These are phyloP conservation scores for Phytophthora cryptogea DNA, from an alignment of 352 stramenopile genomes.

Conservation along the genomic window DNA sequence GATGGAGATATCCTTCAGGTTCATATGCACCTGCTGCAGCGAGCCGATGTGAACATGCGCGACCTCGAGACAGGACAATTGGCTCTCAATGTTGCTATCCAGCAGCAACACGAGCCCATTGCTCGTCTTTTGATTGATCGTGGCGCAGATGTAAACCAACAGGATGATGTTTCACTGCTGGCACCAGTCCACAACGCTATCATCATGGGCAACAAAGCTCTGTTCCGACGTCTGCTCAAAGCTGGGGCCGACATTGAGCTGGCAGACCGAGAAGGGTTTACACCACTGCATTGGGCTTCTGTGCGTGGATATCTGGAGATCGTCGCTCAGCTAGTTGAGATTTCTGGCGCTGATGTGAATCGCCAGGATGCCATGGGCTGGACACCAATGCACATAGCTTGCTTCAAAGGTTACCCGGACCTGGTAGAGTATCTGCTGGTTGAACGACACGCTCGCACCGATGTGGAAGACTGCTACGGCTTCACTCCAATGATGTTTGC, in stretches of 20 bases:
- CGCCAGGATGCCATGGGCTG: constrained; percentile 66
- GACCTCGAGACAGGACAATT: constrained; percentile 58
- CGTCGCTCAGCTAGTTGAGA: constrained; percentile 67
- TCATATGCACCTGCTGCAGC: constrained; percentile 55
- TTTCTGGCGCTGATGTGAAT: constrained; percentile 57
- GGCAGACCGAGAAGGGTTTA: constrained; percentile 61
- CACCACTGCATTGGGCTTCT: constrained; percentile 65
- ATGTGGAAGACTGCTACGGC: constrained; percentile 68
- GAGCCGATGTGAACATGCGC: constrained; percentile 57
- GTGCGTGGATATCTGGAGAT: constrained; percentile 77
- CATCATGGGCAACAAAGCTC: constrained; percentile 85
- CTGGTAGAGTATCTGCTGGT: constrained; percentile 75
- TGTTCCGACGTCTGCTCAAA: constrained; percentile 64
- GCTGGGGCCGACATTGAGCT: constrained; percentile 60
- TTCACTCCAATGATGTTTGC: constrained; percentile 75
- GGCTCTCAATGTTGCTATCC: constrained; percentile 74
- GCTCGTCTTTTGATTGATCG: constrained; percentile 71
- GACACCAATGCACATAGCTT: constrained; percentile 73
- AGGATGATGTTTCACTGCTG: constrained; percentile 58
- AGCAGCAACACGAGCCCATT: constrained; percentile 79
- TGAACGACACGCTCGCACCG: constrained; percentile 41
- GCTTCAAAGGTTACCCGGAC: constrained; percentile 72
- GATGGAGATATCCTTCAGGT: constrained; percentile 81
- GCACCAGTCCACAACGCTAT: constrained; percentile 76
- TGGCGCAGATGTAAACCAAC: constrained; percentile 64